A percentile compares a stretch with the other conserved stretches of the same genome.
phyloP scores from a whole-genome alignment of 768 basidiomycete species.

The Suillus ampliporus region DNA sequence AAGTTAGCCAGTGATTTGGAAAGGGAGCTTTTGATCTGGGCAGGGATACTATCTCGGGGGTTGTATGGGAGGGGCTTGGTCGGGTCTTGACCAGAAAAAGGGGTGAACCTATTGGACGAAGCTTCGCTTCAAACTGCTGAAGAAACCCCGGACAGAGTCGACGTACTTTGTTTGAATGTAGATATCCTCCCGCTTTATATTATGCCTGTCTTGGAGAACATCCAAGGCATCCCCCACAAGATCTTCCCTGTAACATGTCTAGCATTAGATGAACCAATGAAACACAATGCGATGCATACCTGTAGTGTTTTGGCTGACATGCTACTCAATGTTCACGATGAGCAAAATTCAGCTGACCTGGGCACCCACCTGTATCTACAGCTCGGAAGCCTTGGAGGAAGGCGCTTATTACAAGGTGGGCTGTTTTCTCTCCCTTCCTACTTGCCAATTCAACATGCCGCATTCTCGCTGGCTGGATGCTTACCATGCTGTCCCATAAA shows the following conservation, averaged over 20 bases:
- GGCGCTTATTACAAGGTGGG: conserved; percentile 70
- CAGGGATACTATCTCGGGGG: conserved; percentile 51
- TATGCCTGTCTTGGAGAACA: conserved; percentile 58
- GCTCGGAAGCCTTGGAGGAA: conserved; percentile 79
- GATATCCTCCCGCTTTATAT: conserved; percentile 69
- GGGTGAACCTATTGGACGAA: conserved; percentile 64
- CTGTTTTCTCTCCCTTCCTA: conserved; percentile 82
- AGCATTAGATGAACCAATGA: background rate
- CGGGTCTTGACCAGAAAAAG: conserved; percentile 73
- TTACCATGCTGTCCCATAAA: conserved; percentile 71
- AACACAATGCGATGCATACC: conserved; percentile 41
- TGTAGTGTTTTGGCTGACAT: conserved; percentile 76
- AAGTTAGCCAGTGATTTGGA: conserved; percentile 70
- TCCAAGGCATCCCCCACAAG: conserved; percentile 78
- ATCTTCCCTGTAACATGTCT: conserved; percentile 59
- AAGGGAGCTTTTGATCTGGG: conserved; percentile 70
- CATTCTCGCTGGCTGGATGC: conserved; percentile 10
- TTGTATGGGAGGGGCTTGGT: conserved; percentile 79
- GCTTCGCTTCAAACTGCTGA: conserved; percentile 3
- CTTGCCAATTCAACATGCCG: conserved; percentile 9
- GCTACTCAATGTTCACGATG: conserved; percentile 44
- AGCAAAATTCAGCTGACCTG: background rate
- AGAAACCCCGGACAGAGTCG: conserved; percentile 2
- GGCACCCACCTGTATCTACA: conserved; percentile 75
- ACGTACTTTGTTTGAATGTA: conserved; percentile 82